Conservation (phyloP, 2,329 filamentous ascomycete genomes). For the Plenodomus biglobosus region DNA sequence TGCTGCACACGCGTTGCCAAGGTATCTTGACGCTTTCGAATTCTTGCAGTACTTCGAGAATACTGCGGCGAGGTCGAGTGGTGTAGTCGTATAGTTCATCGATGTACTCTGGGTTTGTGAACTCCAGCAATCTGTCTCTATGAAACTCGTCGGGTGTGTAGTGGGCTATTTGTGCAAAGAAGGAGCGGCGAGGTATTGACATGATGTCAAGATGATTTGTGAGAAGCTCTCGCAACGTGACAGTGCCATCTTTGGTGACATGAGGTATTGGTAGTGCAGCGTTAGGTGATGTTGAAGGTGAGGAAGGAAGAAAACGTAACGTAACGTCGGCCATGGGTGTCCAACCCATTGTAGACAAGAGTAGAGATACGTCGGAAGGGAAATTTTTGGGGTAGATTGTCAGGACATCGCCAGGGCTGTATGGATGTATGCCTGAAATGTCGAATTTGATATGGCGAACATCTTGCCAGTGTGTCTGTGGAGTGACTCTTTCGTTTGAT, state of each 20-base stretch:
- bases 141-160: constrained; percentile 74
- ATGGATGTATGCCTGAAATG: constrained; percentile 49
- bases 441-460: constrained; percentile 75
- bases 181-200: constrained; percentile 82
- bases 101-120: constrained; percentile 74
- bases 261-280: constrained; percentile 45
- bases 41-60: constrained; percentile 88
- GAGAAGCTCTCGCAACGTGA: constrained; percentile 74
- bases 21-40: constrained; percentile 84
- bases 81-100: constrained; percentile 98
- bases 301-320: constrained; percentile 56
- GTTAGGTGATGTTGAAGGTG: constrained; percentile 36
- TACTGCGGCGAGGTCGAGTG: constrained; percentile 82
- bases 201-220: constrained; percentile 86
- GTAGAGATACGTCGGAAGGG: constrained; percentile 71
- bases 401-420: constrained; percentile 75
- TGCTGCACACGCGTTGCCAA: constrained; percentile 67
- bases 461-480: constrained; percentile 84
- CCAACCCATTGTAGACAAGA: constrained; percentile 83
- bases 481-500: constrained; percentile 73
- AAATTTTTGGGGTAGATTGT: constrained; percentile 88
- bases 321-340: constrained; percentile 67
- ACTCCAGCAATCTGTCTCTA: constrained; percentile 78
- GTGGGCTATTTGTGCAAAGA: constrained; percentile 77
- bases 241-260: constrained; percentile 41